These are phyloP conservation scores for Phytophthora palmivora DNA, from an alignment of 352 stramenopile genomes.

Conservation along the genomic window DNA sequence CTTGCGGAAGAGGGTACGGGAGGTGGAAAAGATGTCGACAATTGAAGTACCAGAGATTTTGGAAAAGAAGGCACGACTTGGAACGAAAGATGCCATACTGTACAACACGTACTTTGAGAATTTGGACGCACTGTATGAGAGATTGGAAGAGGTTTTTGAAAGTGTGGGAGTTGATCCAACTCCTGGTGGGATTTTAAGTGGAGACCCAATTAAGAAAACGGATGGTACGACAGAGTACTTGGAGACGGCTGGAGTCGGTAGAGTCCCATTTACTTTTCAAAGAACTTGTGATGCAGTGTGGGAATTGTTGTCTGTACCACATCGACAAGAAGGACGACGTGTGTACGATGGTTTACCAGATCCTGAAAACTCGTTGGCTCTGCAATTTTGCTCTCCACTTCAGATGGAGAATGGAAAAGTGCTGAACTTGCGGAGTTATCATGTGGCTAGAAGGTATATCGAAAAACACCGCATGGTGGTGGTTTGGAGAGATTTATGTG, in stretches of 20 bases:
- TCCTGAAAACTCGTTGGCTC: slow-evolving; percentile 40
- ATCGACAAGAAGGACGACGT: slow-evolving; percentile 18
- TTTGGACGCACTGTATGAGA: slow-evolving; percentile 23
- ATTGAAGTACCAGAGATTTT: slow-evolving; percentile 9
- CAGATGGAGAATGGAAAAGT: slow-evolving; percentile 13
- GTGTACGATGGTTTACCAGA: slow-evolving; percentile 23
- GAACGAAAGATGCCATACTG: slow-evolving; percentile 22
- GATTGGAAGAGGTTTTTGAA: slow-evolving; percentile 23
- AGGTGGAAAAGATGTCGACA: slow-evolving; percentile 12
- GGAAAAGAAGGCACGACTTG: slow-evolving; percentile 26
- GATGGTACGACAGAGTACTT: slow-evolving; percentile 26
- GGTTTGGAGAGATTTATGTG: slow-evolving; percentile 52
- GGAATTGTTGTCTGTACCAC: slow-evolving; percentile 22
- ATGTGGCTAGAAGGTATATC: slow-evolving; percentile 38
- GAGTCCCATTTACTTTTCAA: slow-evolving; percentile 25
- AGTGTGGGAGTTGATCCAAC: slow-evolving; percentile 12
- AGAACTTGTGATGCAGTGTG: slow-evolving; percentile 29
- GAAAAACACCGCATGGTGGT: slow-evolving; percentile 52
- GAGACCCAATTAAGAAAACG: slow-evolving; percentile 15
- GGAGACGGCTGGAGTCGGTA: slow-evolving; percentile 26
- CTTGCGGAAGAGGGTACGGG: slow-evolving; percentile 20
- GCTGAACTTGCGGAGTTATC: slow-evolving; percentile 17
- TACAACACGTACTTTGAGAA: slow-evolving; percentile 39
- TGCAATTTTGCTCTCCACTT: slow-evolving; percentile 37
- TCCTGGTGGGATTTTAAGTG: slow-evolving; percentile 21